Base-by-base conservation (phyloP, 1,284 basidiomycete species). In the Porogramme epimiltina region DNA sequence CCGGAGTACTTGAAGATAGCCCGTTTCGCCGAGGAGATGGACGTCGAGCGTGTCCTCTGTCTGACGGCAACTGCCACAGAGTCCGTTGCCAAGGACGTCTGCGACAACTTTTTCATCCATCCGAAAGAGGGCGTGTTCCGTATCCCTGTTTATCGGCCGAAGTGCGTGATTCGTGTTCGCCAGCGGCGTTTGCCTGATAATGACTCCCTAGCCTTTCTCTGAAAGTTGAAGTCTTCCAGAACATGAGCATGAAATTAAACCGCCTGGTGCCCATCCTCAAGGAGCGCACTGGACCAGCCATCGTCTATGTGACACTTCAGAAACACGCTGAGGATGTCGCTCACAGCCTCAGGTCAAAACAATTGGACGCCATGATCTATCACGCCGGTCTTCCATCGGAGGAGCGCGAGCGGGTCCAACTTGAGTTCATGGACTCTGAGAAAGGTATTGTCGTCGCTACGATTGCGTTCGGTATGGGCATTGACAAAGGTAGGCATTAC, bases 21-120 rank as follows among this genome's bases (percentile, higher is more conserved):
- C 31, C 69, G 76, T 1, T 75, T 90, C 54, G 81, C 84, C 22
- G 68, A 74, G 43, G 79, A 84, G 43, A 83, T 80, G 62, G 80
- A 84, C 9, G 74, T 75, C 3, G 78, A 87, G 31, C 86, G 88
- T 2, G 78, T 91, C 49, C 82, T 91, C 65, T 89, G 88, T 25
- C 72, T 91, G 39, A 90, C 88, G 0, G 87, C 88, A 1, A 91
- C 88, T 0, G 87, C 87, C 5, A 87, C 85, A 26, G 68, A 72
- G 31, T 74, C 75, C 48, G 87, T 89, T 8, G 78, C 81, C 38
- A 72, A 79, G 24, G 88, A 91, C 64, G 84, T 91, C 53, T 81
- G 84, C 61, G 71, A 70, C 38, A 76, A 74, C 24, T 80, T 91
- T 49, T 66, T 69, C 38, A 84, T 89, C 38, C 47, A 70, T 47